Percentiles rank a stretch among this genome's conserved stretches.
These are phyloP conservation scores for Colletotrichum endophyticum DNA, from an alignment of 2,329 filamentous ascomycete genomes.

Conservation along the genomic window DNA sequence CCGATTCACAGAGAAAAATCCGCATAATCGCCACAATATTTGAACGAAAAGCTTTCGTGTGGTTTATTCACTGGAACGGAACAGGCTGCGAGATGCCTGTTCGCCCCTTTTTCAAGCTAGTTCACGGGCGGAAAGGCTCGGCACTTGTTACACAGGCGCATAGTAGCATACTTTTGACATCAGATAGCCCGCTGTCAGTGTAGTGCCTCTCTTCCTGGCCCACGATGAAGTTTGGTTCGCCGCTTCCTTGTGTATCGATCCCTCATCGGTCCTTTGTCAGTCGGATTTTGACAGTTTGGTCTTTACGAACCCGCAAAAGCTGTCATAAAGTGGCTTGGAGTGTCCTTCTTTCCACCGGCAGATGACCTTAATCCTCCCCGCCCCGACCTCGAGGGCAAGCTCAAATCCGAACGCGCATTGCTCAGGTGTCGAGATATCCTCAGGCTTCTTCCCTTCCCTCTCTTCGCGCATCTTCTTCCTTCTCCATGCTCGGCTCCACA, in stretches of 20 bases:
- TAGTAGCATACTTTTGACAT: background rate
- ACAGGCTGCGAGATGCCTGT: background rate
- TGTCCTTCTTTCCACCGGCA: slow-evolving; percentile 79
- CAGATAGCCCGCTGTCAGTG: background rate
- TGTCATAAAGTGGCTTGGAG: slow-evolving; percentile 80
- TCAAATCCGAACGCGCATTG: slow-evolving; percentile 62
- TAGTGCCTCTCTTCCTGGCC: background rate
- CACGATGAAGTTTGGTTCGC: background rate
- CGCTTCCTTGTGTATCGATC: background rate
- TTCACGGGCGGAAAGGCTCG: background rate
- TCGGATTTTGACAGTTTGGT: background rate
- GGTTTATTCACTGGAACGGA: background rate
- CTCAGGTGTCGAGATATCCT: slow-evolving; percentile 26
- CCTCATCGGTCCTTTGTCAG: background rate
- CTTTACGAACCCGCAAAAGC: slow-evolving; percentile 82
- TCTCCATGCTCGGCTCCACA: slow-evolving; percentile 79
- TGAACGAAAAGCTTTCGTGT: background rate
- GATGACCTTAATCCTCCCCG: slow-evolving; percentile 47
- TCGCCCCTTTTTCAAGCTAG: background rate
- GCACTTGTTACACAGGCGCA: background rate
- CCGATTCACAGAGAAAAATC: background rate
- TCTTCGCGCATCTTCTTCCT: slow-evolving; percentile 52
- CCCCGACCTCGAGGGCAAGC: slow-evolving; percentile 50
- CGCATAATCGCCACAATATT: background rate
- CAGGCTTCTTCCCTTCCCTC: slow-evolving; percentile 20